Evolutionary conservation across 306 rosid species (phyloP).

Genomic region (Begonia fuchsioides): DNA sequence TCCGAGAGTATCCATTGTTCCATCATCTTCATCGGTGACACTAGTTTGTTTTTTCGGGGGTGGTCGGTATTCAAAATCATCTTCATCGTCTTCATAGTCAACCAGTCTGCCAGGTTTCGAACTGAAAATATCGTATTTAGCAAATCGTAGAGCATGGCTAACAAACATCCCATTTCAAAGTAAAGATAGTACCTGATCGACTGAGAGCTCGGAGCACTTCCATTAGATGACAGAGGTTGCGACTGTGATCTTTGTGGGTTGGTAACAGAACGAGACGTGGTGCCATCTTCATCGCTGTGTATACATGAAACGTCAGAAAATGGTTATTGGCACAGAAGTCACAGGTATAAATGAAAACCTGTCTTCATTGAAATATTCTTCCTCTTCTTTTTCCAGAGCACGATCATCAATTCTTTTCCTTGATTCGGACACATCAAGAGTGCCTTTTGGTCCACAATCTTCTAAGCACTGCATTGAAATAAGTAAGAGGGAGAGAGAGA

Average conservation of each 20-base stretch:
- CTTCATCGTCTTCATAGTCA: conserved; percentile 92
- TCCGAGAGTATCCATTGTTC: conserved; percentile 53
- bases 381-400: conserved; percentile 84
- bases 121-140: conserved; percentile 22
- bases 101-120: conserved; percentile 72
- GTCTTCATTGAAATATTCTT: conserved; percentile 82
- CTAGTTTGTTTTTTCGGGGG: conserved; percentile 67
- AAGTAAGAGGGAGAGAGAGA: conserved; percentile 4
- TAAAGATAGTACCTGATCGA: conserved; percentile 36
- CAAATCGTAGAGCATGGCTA: conserved; percentile 1
- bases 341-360: conserved; percentile 25
- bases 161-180: neutral
- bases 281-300: conserved; percentile 82
- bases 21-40: conserved; percentile 61
- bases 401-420: conserved; percentile 78
- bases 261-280: conserved; percentile 58
- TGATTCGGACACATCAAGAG: conserved; percentile 35
- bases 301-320: conserved; percentile 1
- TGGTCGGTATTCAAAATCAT: conserved; percentile 80
- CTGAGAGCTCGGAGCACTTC: conserved; percentile 41
- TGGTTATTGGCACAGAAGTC: too few species aligned
- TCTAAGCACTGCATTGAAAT: conserved; percentile 57
- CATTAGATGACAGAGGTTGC: conserved; percentile 52
- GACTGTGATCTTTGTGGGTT: conserved; percentile 30
- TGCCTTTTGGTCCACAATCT: conserved; percentile 44